phyloP scores from a whole-genome alignment of 2,329 filamentous ascomycete species.

The Apiospora koreana region DNA sequence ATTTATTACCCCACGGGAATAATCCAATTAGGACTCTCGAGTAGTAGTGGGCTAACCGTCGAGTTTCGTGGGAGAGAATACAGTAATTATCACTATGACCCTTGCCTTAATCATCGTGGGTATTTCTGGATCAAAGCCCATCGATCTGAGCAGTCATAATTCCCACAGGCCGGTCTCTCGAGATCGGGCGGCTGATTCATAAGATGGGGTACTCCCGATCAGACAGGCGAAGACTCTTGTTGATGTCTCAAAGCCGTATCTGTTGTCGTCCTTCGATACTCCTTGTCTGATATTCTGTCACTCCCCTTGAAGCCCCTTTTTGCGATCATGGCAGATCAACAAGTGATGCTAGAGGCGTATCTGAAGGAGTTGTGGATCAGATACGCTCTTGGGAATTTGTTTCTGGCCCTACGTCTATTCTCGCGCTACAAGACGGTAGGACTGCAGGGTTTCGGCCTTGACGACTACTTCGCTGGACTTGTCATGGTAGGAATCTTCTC shows the following conservation, averaged over 20 bases:
- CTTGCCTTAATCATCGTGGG: neutral
- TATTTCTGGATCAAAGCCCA: neutral
- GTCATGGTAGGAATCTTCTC: neutral
- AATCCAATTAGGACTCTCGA: too few species aligned
- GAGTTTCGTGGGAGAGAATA: too few species aligned
- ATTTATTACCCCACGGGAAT: too few species aligned
- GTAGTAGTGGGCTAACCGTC: too few species aligned
- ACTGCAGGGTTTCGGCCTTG: slow-evolving; percentile 2
- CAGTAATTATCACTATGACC: neutral
- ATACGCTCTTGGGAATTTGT: slow-evolving; percentile 12
- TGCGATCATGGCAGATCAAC: neutral
- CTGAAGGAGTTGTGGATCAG: slow-evolving; percentile 12
- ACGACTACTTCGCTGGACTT: slow-evolving; percentile 13
- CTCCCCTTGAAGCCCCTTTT: neutral
- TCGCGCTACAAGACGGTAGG: slow-evolving; percentile 11
- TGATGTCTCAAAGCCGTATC: neutral
- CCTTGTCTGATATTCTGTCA: neutral
- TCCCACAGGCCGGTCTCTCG: neutral
- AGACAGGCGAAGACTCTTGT: neutral
- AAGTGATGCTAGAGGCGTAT: neutral
- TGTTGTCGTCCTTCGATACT: neutral
- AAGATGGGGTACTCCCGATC: neutral
- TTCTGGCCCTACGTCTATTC: slow-evolving; percentile 11
- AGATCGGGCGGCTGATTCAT: neutral
- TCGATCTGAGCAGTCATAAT: neutral